phyloP scores from a whole-genome alignment of 2,329 filamentous ascomycete genomes.

The Blastomyces percursus region DNA sequence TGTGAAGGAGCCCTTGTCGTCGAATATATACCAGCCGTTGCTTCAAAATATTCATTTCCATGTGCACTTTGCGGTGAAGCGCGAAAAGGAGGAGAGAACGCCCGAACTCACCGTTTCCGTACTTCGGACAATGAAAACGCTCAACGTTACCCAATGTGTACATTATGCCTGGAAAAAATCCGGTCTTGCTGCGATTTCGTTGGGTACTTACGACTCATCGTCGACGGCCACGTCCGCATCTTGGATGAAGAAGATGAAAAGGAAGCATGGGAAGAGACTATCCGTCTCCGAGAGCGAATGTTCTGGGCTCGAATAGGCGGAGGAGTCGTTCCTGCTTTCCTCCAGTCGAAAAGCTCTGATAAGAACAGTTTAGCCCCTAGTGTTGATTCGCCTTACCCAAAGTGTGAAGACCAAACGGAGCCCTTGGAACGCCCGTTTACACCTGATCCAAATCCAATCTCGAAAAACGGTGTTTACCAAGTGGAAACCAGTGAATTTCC shows the following conservation, averaged over 20 bases:
- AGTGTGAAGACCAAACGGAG: neutral
- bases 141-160: constrained; percentile 80
- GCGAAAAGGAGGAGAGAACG: constrained; percentile 57
- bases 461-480: neutral
- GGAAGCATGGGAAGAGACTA: constrained; percentile 87
- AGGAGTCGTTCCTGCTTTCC: constrained; percentile 63
- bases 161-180: constrained; percentile 72
- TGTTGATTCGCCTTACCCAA: constrained; percentile 2
- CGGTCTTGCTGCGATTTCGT: constrained; percentile 87
- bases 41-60: constrained; percentile 45
- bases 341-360: constrained; percentile 20
- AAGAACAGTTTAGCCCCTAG: constrained; percentile 1
- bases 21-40: constrained; percentile 62
- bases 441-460: neutral
- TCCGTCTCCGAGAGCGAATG: constrained; percentile 82
- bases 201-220: constrained; percentile 79
- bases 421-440: neutral
- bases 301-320: constrained; percentile 93
- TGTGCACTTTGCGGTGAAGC: constrained; percentile 85
- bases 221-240: constrained; percentile 82
- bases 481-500: neutral
- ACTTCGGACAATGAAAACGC: constrained; percentile 78
- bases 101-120: constrained; percentile 77
- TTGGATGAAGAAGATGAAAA: constrained; percentile 76
- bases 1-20: constrained; percentile 78